A percentile compares a stretch with the other conserved stretches of the same genome.
phyloP scores from a whole-genome alignment of 2,329 filamentous ascomycete genomes.

The Paraphoma chrysanthemicola region DNA sequence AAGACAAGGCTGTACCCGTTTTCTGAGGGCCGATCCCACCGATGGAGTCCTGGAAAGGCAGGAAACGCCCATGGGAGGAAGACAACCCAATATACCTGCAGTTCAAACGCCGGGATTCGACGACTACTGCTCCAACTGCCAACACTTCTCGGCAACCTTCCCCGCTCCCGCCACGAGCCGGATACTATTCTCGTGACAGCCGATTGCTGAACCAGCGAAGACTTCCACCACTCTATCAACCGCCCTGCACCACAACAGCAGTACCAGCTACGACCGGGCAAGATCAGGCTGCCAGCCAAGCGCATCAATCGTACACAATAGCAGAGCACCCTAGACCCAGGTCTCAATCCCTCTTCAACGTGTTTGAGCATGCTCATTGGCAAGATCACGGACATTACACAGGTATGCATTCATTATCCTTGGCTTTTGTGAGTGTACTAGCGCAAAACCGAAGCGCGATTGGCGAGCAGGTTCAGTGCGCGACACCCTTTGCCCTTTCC shows the following conservation, averaged over 20 bases:
- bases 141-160: conserved; percentile 19
- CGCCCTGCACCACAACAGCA: conserved; percentile 23
- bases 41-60: conserved; percentile 37
- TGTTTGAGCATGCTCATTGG: conserved; percentile 20
- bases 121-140: conserved; percentile 3
- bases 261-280: conserved; percentile 10
- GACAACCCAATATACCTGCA: conserved; percentile 20
- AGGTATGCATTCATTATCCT: conserved; percentile 24
- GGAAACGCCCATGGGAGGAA: conserved; percentile 44
- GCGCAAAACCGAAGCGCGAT: conserved; percentile 12
- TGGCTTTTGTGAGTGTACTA: conserved; percentile 8
- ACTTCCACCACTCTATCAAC: conserved; percentile 32
- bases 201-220: conserved; percentile 23
- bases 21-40: conserved; percentile 25
- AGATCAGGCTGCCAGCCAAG: conserved; percentile 9
- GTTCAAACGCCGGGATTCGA: conserved; percentile 24
- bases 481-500: conserved; percentile 9
- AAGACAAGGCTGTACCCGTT: conserved; percentile 19
- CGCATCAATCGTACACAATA: conserved; percentile 5
- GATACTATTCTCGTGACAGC: conserved; percentile 28
- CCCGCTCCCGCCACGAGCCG: conserved; percentile 38
- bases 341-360: conserved; percentile 31
- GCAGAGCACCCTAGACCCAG: conserved; percentile 16
- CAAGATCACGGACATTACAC: conserved; percentile 9
- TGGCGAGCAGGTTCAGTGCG: conserved; percentile 12